Evolutionary conservation across 2,329 filamentous ascomycete species (phyloP).

Genomic region (Cercospora zeae-maydis): DNA sequence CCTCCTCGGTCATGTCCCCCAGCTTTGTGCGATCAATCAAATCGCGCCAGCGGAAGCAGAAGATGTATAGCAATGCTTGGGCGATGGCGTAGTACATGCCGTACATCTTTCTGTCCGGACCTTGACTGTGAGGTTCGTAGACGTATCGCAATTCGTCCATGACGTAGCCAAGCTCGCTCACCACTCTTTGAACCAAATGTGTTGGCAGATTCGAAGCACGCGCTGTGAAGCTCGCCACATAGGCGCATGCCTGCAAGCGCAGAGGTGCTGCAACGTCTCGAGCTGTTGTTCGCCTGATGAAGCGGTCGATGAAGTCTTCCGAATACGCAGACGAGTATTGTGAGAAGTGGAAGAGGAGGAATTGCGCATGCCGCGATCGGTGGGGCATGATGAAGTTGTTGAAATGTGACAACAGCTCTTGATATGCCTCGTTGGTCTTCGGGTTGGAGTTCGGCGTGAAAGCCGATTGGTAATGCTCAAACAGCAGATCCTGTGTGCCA

Average conservation of each 20-base stretch:
- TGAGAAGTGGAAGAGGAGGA: conserved; percentile 91
- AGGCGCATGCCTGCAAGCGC: conserved; percentile 82
- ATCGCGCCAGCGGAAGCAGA: conserved; percentile 97
- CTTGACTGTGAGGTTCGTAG: conserved; percentile 71
- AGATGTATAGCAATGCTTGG: conserved; percentile 90
- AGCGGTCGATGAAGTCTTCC: conserved; percentile 78
- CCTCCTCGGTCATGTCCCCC: conserved; percentile 48
- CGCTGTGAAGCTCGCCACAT: conserved; percentile 90
- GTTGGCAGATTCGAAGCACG: conserved; percentile 77
- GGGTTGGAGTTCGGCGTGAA: conserved; percentile 61
- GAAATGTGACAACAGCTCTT: conserved; percentile 80
- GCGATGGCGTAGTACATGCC: conserved; percentile 80
- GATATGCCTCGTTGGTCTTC: conserved; percentile 68
- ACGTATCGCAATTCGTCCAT: conserved; percentile 70
- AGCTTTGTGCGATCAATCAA: conserved; percentile 57
- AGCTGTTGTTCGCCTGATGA: conserved; percentile 70
- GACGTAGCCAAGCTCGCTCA: conserved; percentile 72
- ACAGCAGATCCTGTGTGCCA: conserved; percentile 80
- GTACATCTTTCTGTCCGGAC: conserved; percentile 81
- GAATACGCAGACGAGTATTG: conserved; percentile 75
- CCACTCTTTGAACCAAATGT: conserved; percentile 75
- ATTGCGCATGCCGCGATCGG: conserved; percentile 89
- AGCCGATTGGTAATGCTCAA: conserved; percentile 71
- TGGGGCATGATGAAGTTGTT: conserved; percentile 83
- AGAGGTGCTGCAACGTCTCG: conserved; percentile 76